Base-by-base conservation (phyloP, 78 protist species). In the Guillardia theta region DNA sequence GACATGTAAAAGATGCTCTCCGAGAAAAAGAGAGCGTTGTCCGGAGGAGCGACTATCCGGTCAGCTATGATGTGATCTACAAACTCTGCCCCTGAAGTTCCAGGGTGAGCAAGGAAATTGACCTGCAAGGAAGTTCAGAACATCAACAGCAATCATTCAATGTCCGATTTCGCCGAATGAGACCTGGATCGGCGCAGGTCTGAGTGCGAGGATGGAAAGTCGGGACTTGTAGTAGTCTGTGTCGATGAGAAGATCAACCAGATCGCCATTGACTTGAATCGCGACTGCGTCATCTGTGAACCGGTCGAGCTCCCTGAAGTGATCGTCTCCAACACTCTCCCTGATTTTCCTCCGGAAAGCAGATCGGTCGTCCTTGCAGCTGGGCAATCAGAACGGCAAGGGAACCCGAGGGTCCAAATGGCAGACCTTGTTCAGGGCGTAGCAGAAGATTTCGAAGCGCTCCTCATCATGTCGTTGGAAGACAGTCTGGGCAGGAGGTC, bases 201-300 rank as follows among this genome's bases (percentile, higher is more conserved):
- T 24, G 70, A 58, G 70, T 15, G 83, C 83, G 45, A 70, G 83
- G 41, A 70, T 70, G 6, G 83, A 70, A 43, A 70, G 83, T 36
- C 83, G 83, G 41, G 33, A 33, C 83, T 70, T 70, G 83, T 70
- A 70, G 83, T 70, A 70, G 41, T 70, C 83, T 1, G 83, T 70
- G 83, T 70, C 83, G 45, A 70, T 33, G 10, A 70, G 83, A 24
- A 70, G 45, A 24, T 70, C 83, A 4, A 70, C 41, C 1, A 70
- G 83, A 43, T 70, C 83, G 45, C 22, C 22, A 43, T 70, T 70
- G 41, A 70, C 41, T 43, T 12, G 9, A 1, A 70, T 70, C 45
- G 83, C 83, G 46, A 70, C 83, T 24, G 9, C 36, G 22, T 64
- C 15, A 21, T 64, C 78, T 18, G 62, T 53, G 62, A 12, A 12